Percentiles rank a stretch among this genome's conserved stretches.
Conservation (phyloP, 1,139 yeast genomes). For the Spathaspora sp. region DNA sequence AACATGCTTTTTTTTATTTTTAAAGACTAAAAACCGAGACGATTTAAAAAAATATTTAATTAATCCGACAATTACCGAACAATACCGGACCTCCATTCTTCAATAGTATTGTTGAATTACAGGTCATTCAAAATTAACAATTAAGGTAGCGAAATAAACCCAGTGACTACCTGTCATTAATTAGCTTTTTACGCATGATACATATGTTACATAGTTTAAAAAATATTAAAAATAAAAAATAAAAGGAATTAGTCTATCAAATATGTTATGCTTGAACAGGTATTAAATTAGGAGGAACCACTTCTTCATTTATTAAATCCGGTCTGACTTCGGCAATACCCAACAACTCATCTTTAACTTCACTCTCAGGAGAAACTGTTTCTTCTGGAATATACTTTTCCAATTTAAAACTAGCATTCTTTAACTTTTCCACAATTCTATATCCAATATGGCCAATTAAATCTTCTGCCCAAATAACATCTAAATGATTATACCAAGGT, state of each 20-base stretch:
- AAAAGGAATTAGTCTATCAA: no score
- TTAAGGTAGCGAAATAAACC: not conserved
- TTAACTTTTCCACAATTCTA: conserved; percentile 14
- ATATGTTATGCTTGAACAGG: not conserved
- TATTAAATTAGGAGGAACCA: not conserved
- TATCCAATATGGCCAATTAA: conserved; percentile 34
- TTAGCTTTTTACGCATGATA: not conserved
- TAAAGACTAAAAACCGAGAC: not conserved
- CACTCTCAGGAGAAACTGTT: not conserved
- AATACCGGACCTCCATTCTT: not conserved
- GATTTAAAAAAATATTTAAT: not conserved
- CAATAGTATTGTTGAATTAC: not conserved
- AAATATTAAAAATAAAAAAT: no score
- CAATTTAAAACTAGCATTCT: not conserved
- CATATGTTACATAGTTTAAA: not conserved
- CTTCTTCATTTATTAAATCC: not conserved
- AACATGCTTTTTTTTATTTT: not conserved
- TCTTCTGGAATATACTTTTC: not conserved
- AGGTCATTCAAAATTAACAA: not conserved
- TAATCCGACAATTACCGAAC: not conserved
- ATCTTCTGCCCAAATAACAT: conserved; percentile 59
- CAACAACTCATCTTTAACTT: not conserved
- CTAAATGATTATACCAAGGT: conserved; percentile 53
- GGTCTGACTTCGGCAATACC: not conserved
- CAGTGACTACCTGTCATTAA: not conserved